These are phyloP conservation scores for Rhododendron henanense DNA, from an alignment of 148 eudicot species.

Conservation along the genomic window DNA sequence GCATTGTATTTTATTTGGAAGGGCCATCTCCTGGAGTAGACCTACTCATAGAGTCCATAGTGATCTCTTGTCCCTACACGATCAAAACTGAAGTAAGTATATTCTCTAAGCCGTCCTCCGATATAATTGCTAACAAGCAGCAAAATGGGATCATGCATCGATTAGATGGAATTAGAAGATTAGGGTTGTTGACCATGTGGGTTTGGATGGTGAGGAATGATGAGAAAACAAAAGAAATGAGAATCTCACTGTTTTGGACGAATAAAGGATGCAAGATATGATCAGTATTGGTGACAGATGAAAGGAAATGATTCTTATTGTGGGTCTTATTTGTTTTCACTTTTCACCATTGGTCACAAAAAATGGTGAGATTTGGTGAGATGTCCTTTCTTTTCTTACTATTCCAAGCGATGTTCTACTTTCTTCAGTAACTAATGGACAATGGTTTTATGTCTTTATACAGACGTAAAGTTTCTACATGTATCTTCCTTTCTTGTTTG, in stretches of 20 bases:
- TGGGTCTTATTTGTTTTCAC: background rate
- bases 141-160: background rate
- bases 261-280: background rate
- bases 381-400: background rate
- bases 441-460: background rate
- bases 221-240: background rate
- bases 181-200: background rate
- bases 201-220: background rate
- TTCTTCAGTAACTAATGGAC: background rate
- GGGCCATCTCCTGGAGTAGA: conserved; percentile 81
- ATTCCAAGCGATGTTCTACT: background rate
- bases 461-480: background rate
- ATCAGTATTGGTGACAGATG: background rate
- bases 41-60: conserved; percentile 61
- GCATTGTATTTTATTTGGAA: conserved; percentile 67
- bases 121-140: background rate
- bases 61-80: conserved; percentile 35
- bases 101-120: background rate
- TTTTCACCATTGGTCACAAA: background rate
- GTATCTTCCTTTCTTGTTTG: background rate
- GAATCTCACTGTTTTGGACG: background rate
- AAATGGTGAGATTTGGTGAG: no score
- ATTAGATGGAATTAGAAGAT: background rate
- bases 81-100: conserved; percentile 26
- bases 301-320: background rate